Evolutionary conservation across 2,329 filamentous ascomycete species (phyloP), one percentile per base, ranked within the genome.

Genomic region (Microsporum ferrugineum): DNA sequence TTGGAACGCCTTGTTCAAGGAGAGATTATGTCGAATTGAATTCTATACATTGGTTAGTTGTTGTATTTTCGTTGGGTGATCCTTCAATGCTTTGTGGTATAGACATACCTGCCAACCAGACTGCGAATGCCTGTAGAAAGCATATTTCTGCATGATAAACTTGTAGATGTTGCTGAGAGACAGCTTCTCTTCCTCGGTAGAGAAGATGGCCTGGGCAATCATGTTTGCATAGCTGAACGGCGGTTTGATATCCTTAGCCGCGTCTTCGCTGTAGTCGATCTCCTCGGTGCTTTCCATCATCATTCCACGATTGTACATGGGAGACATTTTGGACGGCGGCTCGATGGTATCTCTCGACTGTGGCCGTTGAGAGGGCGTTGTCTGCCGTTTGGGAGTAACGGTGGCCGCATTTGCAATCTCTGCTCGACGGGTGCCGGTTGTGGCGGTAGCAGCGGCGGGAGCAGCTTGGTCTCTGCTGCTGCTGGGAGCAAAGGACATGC

Each of bases 181-280:
- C 60, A 96, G 81, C 73, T 95, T 95, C 71, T 95, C 88, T 62
- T 96, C 91, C 0, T 84, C 80, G 1, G 88, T 91, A 39, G 88
- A 88, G 66, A 96, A 81, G 65, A 99, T 97, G 0, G 94, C 94
- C 75, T 97, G 94, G 0, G 91, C 94, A 65, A 99, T 99, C 79
- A 99, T 85, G 71, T 95, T 90, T 2, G 94, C 91, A 74, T 99
- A 99, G 73, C 92, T 97, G 73, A 89, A 96, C 53, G 91, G 89
- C 1, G 94, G 95, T 73, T 99, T 99, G 70, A 97, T 84, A 65
- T 96, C 90, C 71, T 88, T 88, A 66, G 91, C 89, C 34, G 86
- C 83, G 66, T 97, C 91, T 38, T 86, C 80, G 70, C 89, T 91
- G 66, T 79, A 80, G 63, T 80, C 77, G 59, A 80, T 79, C 62